Evolutionary conservation across 1,284 basidiomycete species (phyloP).

Genomic region (Lentinula novae-zelandiae): DNA sequence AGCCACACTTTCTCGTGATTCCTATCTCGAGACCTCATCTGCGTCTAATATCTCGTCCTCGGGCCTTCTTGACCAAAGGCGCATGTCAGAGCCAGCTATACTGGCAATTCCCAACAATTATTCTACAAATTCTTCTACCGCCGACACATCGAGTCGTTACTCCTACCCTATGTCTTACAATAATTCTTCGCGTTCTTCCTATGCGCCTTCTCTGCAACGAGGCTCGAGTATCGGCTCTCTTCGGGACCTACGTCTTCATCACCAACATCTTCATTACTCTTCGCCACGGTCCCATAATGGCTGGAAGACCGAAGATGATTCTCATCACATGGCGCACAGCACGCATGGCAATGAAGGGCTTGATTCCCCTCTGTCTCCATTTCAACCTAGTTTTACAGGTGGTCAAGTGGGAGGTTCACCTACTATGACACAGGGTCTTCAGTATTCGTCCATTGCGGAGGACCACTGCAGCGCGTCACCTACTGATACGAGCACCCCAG

Average conservation of each 20-base stretch:
- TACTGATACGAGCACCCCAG: conserved; percentile 53
- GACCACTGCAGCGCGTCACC: conserved; percentile 47
- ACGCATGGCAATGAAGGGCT: conserved; percentile 26
- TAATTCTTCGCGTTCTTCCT: conserved; percentile 29
- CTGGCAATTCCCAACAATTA: conserved; percentile 31
- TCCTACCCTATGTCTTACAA: conserved; percentile 7
- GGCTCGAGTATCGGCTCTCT: conserved; percentile 37
- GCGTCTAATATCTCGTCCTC: conserved; percentile 33
- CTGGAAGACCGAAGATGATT: conserved; percentile 7
- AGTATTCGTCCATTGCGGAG: conserved; percentile 36
- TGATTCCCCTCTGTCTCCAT: conserved; percentile 46
- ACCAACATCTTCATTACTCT: conserved; percentile 20
- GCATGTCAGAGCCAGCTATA: conserved; percentile 61
- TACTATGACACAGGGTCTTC: conserved; percentile 20
- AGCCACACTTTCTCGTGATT: conserved; percentile 27
- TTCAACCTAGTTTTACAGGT: conserved; percentile 41
- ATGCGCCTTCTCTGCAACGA: conserved; percentile 34
- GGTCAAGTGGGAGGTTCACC: conserved; percentile 27
- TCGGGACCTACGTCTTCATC: conserved; percentile 32
- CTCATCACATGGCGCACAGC: conserved; percentile 9
- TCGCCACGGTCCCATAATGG: conserved; percentile 6
- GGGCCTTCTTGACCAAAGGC: conserved; percentile 33
- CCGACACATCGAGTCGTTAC: not conserved
- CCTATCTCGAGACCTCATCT: conserved; percentile 16
- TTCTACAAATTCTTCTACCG: conserved; percentile 20